Percentiles rank a stretch among this genome's conserved stretches.
These are phyloP conservation scores for Tetradesmus lagerheimii DNA, from an alignment of 139 green algal genomes.

Conservation along the genomic window DNA sequence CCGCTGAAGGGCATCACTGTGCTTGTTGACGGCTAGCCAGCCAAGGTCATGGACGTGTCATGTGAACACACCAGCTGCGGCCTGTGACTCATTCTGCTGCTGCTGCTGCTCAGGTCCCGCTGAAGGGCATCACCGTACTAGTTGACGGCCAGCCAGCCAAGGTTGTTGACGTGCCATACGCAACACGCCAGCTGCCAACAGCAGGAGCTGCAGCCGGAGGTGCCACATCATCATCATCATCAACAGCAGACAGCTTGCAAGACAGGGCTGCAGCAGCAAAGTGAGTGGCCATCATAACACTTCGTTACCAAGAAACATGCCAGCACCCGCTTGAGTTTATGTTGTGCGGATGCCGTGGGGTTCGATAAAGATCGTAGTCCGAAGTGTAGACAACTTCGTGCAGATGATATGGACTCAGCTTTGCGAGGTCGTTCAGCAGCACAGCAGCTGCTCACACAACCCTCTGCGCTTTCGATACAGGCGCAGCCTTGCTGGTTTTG, in stretches of 20 bases:
- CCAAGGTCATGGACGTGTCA: conserved; percentile 46
- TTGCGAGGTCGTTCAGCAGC: too few species aligned
- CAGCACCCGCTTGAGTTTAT: too few species aligned
- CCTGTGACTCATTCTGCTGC: too few species aligned
- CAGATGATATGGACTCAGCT: too few species aligned
- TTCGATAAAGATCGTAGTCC: too few species aligned
- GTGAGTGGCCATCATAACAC: not conserved
- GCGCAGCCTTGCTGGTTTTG: too few species aligned
- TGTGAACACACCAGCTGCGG: too few species aligned
- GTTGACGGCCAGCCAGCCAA: conserved; percentile 46
- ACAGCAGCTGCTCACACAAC: too few species aligned
- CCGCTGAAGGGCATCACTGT: conserved; percentile 46
- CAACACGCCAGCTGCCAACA: conserved; percentile 27
- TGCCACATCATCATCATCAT: not conserved
- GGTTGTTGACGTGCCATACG: conserved; percentile 53
- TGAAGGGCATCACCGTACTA: conserved; percentile 48
- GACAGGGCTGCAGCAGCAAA: conserved; percentile 36
- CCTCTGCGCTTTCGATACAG: too few species aligned
- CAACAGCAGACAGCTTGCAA: conserved; percentile 10
- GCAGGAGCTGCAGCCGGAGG: conserved; percentile 20
- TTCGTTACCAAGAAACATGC: too few species aligned
- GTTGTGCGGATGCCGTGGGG: too few species aligned
- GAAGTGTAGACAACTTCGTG: too few species aligned
- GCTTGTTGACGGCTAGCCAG: conserved; percentile 45
- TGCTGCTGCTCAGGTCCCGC: not conserved